Evolutionary conservation across 768 basidiomycete genomes (phyloP), one percentile per base, ranked within the genome.

Genomic region (Tubosaeta sp.): DNA sequence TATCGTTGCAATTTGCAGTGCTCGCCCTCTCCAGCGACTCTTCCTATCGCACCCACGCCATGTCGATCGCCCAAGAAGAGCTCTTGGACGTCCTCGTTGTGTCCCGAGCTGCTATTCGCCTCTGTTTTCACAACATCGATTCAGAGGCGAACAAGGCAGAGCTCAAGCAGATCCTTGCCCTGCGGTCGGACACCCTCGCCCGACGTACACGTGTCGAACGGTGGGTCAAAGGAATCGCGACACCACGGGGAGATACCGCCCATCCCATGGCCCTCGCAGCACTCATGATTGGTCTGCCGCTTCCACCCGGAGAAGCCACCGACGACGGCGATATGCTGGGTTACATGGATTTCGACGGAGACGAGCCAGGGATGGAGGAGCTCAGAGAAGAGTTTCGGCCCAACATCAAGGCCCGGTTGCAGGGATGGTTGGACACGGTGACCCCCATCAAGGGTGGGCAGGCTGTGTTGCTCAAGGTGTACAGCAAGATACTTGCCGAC

Each of bases 211-310:
- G 82, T 39, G 63, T 84, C 5, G 72, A 77, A 49, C 63, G 66
- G 8, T 86, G 82, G 83, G 76, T 76, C 10, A 79, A 80, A 33
- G 66, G 70, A 12, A 65, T 81, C 9, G 53, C 69, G 12, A 77
- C 82, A 0, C 74, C 75, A 0, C 66, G 66, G 1, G 50, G 63
- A 9, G 62, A 65, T 4, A 61, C 68, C 2, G 46, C 77, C 31
- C 71, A 79, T 53, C 81, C 82, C 2, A 74, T 84, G 74, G 76
- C 82, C 3, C 76, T 86, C 48, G 83, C 85, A 0, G 83, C 83
- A 14, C 77, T 85, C 75, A 78, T 86, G 75, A 80, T 84, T 63
- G 80, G 80, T 1, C 50, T 81, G 19, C 76, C 78, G 2, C 48
- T 76, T 10, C 66, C 72, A 3, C 71, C 70, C 0, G 71, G 71